Percentiles rank a stretch among this genome's conserved stretches.
Evolutionary conservation across 306 rosid species (phyloP).

Genomic region (Sicyos edulis): DNA sequence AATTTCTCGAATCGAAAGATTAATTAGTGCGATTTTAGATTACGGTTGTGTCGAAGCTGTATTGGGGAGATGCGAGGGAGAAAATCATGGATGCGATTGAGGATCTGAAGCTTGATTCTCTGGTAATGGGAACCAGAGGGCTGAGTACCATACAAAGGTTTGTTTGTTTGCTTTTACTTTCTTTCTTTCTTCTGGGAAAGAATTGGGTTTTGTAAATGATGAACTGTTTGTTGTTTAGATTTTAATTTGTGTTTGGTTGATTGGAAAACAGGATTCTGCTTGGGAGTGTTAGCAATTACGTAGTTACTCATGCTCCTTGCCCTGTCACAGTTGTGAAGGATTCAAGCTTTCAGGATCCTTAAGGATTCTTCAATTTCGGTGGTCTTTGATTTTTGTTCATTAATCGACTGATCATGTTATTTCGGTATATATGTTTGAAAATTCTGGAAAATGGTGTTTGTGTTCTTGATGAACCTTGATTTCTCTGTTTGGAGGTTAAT

Average conservation of each 20-base stretch:
- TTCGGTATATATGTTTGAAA: background rate
- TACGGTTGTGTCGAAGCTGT: slow-evolving; percentile 49
- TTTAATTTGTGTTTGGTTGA: background rate
- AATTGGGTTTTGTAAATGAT: background rate
- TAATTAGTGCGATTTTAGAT: slow-evolving; percentile 31
- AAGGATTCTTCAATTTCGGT: background rate
- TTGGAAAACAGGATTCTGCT: slow-evolving; percentile 45
- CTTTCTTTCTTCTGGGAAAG: background rate
- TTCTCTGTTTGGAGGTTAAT: background rate
- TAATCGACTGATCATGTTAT: too few relatives aligned
- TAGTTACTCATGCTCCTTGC: slow-evolving; percentile 55
- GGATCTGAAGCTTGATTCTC: slow-evolving; percentile 67
- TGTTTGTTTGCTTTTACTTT: background rate
- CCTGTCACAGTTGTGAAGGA: slow-evolving; percentile 83
- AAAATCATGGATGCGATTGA: slow-evolving; percentile 64
- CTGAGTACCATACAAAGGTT: slow-evolving; percentile 62
- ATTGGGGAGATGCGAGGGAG: slow-evolving; percentile 97
- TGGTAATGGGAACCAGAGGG: slow-evolving; percentile 97
- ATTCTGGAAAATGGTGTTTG: background rate
- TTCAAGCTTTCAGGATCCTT: slow-evolving; percentile 22
- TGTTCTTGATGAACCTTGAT: background rate
- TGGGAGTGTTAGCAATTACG: slow-evolving; percentile 88
- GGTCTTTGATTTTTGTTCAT: background rate
- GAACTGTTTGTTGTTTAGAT: background rate
- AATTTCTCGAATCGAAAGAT: too few relatives aligned